Percentiles rank a stretch among this genome's conserved stretches.
Evolutionary conservation across 108 stramenopile genomes (phyloP).

Genomic region (Nitzschia sp.): DNA sequence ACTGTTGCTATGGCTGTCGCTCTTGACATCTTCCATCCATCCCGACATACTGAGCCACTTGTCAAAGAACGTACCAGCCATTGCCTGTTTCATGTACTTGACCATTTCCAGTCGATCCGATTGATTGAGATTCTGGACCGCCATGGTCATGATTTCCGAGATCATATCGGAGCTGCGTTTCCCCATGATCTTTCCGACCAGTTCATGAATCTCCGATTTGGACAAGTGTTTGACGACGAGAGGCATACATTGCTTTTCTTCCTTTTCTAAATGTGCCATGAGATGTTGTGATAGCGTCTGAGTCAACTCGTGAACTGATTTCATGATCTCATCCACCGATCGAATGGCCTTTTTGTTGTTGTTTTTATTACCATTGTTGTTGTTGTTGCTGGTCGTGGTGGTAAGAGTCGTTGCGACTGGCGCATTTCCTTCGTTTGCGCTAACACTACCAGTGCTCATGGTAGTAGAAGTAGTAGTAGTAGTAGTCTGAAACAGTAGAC

Average conservation of each 20-base stretch:
- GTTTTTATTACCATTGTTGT: neutral
- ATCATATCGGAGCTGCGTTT: constrained; percentile 80
- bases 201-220: constrained; percentile 77
- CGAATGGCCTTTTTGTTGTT: neutral
- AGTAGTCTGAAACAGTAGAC: constrained; percentile 39
- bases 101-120: constrained; percentile 84
- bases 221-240: constrained; percentile 82
- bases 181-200: constrained; percentile 92
- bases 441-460: too few species aligned
- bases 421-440: neutral
- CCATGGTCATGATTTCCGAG: constrained; percentile 91
- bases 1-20: constrained; percentile 3
- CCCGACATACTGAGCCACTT: constrained; percentile 85
- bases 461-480: too few species aligned
- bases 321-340: constrained; percentile 44
- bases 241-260: constrained; percentile 89
- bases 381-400: neutral
- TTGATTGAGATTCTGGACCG: constrained; percentile 82
- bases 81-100: constrained; percentile 86
- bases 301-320: constrained; percentile 56
- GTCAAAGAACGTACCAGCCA: constrained; percentile 91
- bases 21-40: constrained; percentile 48
- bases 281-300: constrained; percentile 62
- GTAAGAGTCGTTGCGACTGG: neutral
- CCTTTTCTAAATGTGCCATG: constrained; percentile 81